Evolutionary conservation across 352 stramenopile genomes (phyloP).

Genomic region (Pythium vanterpoolii): DNA sequence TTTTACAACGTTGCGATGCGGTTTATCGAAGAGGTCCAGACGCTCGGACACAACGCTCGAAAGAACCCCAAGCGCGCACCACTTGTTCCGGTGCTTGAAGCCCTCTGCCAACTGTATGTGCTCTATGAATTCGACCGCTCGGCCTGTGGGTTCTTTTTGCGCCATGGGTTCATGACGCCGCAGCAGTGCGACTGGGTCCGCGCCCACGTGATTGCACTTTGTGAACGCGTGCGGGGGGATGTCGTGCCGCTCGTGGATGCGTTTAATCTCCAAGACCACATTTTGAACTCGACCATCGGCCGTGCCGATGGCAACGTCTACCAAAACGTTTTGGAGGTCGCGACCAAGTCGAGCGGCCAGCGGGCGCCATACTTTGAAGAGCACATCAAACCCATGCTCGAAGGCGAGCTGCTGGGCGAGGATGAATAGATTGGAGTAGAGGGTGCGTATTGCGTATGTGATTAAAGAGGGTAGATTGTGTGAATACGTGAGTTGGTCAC

Average conservation of each 20-base stretch:
- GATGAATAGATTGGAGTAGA: not conserved
- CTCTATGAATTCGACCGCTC: slow-evolving; percentile 60
- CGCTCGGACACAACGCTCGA: slow-evolving; percentile 28
- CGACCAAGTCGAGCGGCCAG: slow-evolving; percentile 32
- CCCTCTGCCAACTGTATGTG: slow-evolving; percentile 75
- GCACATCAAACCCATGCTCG: slow-evolving; percentile 63
- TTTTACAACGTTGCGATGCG: slow-evolving; percentile 69
- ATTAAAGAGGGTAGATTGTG: too few species aligned
- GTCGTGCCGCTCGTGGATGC: slow-evolving; percentile 68
- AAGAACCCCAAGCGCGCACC: slow-evolving; percentile 11
- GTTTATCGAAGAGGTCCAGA: slow-evolving; percentile 52
- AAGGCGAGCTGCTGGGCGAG: slow-evolving; percentile 37
- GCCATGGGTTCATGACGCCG: slow-evolving; percentile 53
- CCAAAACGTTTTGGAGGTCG: slow-evolving; percentile 48
- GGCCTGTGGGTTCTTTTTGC: slow-evolving; percentile 48
- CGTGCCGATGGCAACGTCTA: slow-evolving; percentile 70
- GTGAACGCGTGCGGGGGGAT: slow-evolving; percentile 44
- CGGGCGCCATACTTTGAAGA: slow-evolving; percentile 48
- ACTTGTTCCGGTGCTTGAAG: slow-evolving; percentile 50
- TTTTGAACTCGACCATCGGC: slow-evolving; percentile 73
- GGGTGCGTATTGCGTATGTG: not conserved
- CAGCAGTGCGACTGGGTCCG: slow-evolving; percentile 51
- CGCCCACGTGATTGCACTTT: slow-evolving; percentile 36
- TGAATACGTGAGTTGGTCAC: too few species aligned
- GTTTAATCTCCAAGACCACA: slow-evolving; percentile 68